Percentiles rank a stretch among this genome's conserved stretches.
Conservation (phyloP, 2,329 filamentous ascomycete genomes). For the Diplodia scrobiculata region DNA sequence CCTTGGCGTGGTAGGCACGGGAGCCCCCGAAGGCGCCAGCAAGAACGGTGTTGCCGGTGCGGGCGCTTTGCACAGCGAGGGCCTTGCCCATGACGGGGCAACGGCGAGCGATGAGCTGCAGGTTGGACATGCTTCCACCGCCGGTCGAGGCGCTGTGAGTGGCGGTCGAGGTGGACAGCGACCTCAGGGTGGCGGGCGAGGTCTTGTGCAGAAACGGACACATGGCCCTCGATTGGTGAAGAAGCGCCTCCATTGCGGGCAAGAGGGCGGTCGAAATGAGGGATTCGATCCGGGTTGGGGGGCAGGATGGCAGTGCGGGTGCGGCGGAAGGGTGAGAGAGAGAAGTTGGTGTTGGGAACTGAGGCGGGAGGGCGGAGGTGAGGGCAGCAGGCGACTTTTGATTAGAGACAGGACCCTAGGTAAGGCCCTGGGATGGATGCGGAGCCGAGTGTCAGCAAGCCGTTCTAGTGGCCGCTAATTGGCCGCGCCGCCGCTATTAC, state of each 20-base stretch:
- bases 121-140: conserved; percentile 93
- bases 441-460: conserved; percentile 29
- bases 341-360: background rate
- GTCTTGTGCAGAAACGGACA: conserved; percentile 97
- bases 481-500: conserved; percentile 1
- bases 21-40: conserved; percentile 54
- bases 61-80: conserved; percentile 74
- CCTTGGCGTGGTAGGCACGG: conserved; percentile 52
- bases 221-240: conserved; percentile 93
- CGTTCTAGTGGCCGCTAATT: conserved; percentile 15
- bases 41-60: conserved; percentile 49
- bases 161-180: conserved; percentile 74
- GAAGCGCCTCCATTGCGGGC: conserved; percentile 79
- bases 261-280: conserved; percentile 2
- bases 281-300: background rate
- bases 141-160: conserved; percentile 70
- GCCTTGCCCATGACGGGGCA: conserved; percentile 99
- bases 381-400: conserved; percentile 23
- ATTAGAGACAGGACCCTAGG: background rate
- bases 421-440: conserved; percentile 16
- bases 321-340: background rate
- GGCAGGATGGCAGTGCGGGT: background rate
- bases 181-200: conserved; percentile 85
- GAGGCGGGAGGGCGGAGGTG: conserved; percentile 12
- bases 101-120: conserved; percentile 89